Evolutionary conservation across 495 filamentous ascomycete species (phyloP), one percentile per base, ranked within the genome.

Genomic region (Choiromyces venosus): DNA sequence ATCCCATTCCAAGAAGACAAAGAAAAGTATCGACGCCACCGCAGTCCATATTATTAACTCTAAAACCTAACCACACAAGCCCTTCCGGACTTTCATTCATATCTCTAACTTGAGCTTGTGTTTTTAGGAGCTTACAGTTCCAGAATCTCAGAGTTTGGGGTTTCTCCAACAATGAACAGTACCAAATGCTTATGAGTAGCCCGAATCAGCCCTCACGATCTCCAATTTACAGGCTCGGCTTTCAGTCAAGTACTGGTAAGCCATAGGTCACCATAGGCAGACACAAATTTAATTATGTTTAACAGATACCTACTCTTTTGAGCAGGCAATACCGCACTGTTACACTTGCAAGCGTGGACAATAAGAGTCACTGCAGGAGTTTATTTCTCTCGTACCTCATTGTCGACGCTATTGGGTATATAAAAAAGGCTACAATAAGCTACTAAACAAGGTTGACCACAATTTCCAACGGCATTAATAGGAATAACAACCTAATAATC

Each of bases 401-500:
- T 56, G 21, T 56, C n/a, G 46, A 9, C 10, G n/a, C 46, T 12
- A 25, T 25, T 25, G 21, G 44, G 44, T n/a, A n/a, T 44, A 44
- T 6, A 42, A 46, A 46, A n/a, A 46, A 46, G 19, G 44, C 44
- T n/a, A 46, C 44, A 46, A n/a, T 46, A 46, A n/a, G 21, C n/a
- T 52, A 52, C n/a, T 2, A 44, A 21, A 19, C 42, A 44, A 44
- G 18, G 18, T 21, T 44, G 16, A 19, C 42, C 42, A 44, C 1
- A 5, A 44, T 21, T 18, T 18, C 42, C 1, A 44, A 44, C 16
- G 18, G 16, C 18, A 44, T 16, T 21, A 21, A 44, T 44, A 21
- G 16, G 16, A 16, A 44, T 19, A 44, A 21, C 18, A 44, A 0
- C 42, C 42, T 89, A 87, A 83, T 89, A 94, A 64, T 92, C 87